Conservation (phyloP, 495 filamentous ascomycete species). For the Penicillium waksmanii region DNA sequence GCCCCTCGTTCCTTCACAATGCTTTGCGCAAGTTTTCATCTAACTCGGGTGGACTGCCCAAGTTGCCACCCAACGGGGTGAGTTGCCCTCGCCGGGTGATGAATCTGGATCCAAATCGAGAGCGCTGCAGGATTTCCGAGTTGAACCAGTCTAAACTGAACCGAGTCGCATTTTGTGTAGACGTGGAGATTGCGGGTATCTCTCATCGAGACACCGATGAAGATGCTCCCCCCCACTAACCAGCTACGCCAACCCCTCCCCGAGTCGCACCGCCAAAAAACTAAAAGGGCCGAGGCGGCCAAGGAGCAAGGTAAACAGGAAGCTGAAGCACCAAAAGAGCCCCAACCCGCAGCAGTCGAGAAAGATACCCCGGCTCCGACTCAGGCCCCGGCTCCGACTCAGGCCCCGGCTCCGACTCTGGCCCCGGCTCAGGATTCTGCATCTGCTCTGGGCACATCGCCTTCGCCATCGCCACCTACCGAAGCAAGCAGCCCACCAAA, state of each 20-base stretch:
- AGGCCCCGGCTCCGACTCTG: neutral
- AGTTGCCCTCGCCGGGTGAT: slow-evolving; percentile 76
- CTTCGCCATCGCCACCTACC: slow-evolving; percentile 1
- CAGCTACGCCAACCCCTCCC: slow-evolving; percentile 31
- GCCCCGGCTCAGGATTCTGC: slow-evolving; percentile 1
- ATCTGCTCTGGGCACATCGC: neutral
- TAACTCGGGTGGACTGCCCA: slow-evolving; percentile 52
- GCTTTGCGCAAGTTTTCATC: slow-evolving; percentile 83
- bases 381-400: neutral
- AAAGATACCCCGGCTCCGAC: slow-evolving; percentile 48
- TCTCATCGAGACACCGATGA: slow-evolving; percentile 51
- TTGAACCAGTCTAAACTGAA: slow-evolving; percentile 80
- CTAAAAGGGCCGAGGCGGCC: slow-evolving; percentile 57
- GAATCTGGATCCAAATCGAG: slow-evolving; percentile 80
- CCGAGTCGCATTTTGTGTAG: slow-evolving; percentile 91
- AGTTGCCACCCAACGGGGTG: slow-evolving; percentile 54
- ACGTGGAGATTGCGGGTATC: slow-evolving; percentile 90
- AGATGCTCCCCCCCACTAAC: slow-evolving; percentile 35
- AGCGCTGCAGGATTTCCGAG: slow-evolving; percentile 78
- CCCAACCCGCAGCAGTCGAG: slow-evolving; percentile 58
- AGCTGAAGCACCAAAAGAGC: slow-evolving; percentile 66
- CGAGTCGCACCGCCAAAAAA: slow-evolving; percentile 46
- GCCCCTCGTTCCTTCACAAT: slow-evolving; percentile 76
- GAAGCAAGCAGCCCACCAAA: slow-evolving; percentile 6
- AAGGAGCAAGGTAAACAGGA: slow-evolving; percentile 72